Evolutionary conservation across 768 basidiomycete species (phyloP), one percentile per base, ranked within the genome.

Genomic region (Tylopilus felleus): DNA sequence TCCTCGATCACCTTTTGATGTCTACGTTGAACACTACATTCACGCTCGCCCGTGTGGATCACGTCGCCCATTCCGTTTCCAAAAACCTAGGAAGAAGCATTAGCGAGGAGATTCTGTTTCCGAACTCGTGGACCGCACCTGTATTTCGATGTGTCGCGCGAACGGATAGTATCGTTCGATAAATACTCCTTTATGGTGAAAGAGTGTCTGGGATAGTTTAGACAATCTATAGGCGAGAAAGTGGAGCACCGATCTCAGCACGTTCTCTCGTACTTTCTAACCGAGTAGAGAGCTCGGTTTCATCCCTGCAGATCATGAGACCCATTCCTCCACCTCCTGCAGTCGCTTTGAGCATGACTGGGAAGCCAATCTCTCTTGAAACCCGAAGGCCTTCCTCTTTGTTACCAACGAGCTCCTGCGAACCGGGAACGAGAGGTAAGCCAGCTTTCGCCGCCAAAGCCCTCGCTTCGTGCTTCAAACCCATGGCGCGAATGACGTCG

Each of bases 1-100:
- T 88, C 86, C 58, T 89, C 86, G 22, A 89, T 79, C 3, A 89
- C 77, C 63, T 89, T 89, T 65, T 89, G 86, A 58, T 87, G 82
- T 28, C 86, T 70, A 28, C 86, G 73, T 61, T 89, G 86, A 9
- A 85, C 68, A 45, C 82, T 85, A 59, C 86, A 87, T 64, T 89
- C 86, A 14, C 86, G 75, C 62, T 88, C 86, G 35, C 83, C 82
- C 73, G 86, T 78, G 58, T 86, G 82, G 5, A 86, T 70, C 12
- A 80, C 80, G 41, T 79, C 71, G 4, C 82, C 82, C 0, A 65
- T 38, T 0, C 85, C 86, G 62, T 89, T 80, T 14, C 86, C 86
- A 56, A 87, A 86, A 0, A 88, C 77, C 83, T 84, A n/a, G 6
- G 14, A 33, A 31, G 44, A 46, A 63, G 49, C 23, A 51, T 27